Percentiles rank a stretch among this genome's conserved stretches.
Conservation (phyloP, 1,139 yeast species). For the Nakaseomyces glabratus region DNA sequence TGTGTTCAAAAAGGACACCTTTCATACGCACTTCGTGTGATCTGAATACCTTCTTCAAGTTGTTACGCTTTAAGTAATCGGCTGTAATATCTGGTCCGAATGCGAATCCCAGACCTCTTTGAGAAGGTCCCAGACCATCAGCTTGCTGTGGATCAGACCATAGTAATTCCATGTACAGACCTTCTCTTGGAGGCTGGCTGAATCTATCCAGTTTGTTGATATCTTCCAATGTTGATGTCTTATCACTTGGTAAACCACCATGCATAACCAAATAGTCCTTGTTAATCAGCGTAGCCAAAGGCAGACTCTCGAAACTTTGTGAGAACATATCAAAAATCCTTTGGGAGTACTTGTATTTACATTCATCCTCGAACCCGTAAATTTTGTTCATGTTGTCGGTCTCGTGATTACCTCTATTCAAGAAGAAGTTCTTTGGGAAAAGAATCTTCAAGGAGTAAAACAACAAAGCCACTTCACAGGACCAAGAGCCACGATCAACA, state of each 20-base stretch:
- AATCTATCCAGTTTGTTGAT: conserved; percentile 63
- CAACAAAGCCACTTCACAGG: conserved; percentile 86
- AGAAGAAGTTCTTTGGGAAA: conserved; percentile 61
- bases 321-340: conserved; percentile 78
- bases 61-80: conserved; percentile 61
- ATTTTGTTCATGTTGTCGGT: conserved; percentile 95
- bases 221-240: conserved; percentile 61
- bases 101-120: conserved; percentile 91
- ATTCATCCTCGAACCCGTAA: conserved; percentile 94
- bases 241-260: conserved; percentile 87
- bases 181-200: conserved; percentile 82
- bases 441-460: conserved; percentile 70
- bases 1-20: conserved; percentile 83
- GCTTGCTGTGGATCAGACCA: conserved; percentile 94
- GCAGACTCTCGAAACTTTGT: conserved; percentile 78
- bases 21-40: conserved; percentile 93
- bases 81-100: conserved; percentile 95
- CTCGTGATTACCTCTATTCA: conserved; percentile 96
- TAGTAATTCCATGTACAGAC: conserved; percentile 88
- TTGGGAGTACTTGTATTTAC: conserved; percentile 80
- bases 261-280: conserved; percentile 79
- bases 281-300: conserved; percentile 77
- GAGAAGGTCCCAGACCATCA: conserved; percentile 76
- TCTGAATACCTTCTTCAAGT: conserved; percentile 70
- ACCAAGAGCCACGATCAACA: conserved; percentile 98